Evolutionary conservation across 2,329 filamentous ascomycete species (phyloP), one percentile per base, ranked within the genome.

Genomic region (Sordariomycetes sp.): DNA sequence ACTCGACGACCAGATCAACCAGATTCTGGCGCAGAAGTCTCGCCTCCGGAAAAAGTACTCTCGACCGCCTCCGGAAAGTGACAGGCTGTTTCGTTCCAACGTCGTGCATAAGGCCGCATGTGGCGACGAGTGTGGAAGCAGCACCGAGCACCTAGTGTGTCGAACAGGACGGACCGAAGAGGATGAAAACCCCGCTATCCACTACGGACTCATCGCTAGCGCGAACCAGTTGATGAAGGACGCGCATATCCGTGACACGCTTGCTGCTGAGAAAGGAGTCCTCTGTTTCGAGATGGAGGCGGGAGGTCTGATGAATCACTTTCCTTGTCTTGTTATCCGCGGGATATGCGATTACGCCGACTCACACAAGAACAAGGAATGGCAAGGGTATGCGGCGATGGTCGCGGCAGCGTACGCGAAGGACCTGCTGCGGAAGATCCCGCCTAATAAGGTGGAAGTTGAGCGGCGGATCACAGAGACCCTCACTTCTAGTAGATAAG

Each of bases 291-390:
- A 49, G 39, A 51, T 49, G 42, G 48, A 50, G 21, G 49, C 47
- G 11, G 49, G 43, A 2, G 48, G 49, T 3, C 26, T 52, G 21
- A 47, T 46, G 41, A 44, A 47, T 17, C 33, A 46, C 21, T 43
- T 46, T 20, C 46, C 43, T 4, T 54, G 49, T 17, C 33, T 55
- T 5, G 46, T 51, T 8, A 45, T 56, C 27, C 44, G 49, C 8
- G 53, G 53, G 2, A 51, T 57, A 27, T 54, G 47, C 40, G 51
- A 57, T 39, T 57, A 56, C 29, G 39, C 51, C 1, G 53, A 56
- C 32, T 44, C 46, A 6, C 47, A 51, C 30, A 51, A 51, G 32
- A 47, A 46, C 23, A 44, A 50, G 4, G 31, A 30, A 2, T 53
- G 45, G 49, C 47, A 51, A 23, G 34, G 37, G 9, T 51, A 45